phyloP scores from a whole-genome alignment of 345 rosid species.

The Cardiospermum halicacabum region DNA sequence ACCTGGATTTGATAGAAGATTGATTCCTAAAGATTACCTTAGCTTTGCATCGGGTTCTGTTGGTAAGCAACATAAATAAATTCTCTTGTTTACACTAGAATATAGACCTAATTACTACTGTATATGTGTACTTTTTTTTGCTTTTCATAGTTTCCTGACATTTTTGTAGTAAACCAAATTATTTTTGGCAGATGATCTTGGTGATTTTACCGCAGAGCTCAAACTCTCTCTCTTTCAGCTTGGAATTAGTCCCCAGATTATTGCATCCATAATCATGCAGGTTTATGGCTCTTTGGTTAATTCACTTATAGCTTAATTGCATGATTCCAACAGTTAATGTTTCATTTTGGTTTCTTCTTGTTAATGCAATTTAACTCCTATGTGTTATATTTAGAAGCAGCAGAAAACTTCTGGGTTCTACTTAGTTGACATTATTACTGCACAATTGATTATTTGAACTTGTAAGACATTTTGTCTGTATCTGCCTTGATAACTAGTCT shows the following conservation, averaged over 20 bases:
- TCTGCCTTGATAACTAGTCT: background rate
- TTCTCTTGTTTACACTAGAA: background rate
- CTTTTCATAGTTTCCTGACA: background rate
- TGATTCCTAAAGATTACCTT: constrained; percentile 86
- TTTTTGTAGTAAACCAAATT: background rate
- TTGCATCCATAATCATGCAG: constrained; percentile 91
- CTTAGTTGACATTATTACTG: background rate
- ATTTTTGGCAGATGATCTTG: constrained; percentile 69
- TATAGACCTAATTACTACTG: background rate
- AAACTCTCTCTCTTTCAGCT: constrained; percentile 94
- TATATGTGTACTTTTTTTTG: background rate
- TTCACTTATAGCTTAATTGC: background rate
- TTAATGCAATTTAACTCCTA: background rate
- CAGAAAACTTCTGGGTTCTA: background rate
- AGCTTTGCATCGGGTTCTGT: constrained; percentile 85
- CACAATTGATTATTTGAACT: background rate
- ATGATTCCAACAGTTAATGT: background rate
- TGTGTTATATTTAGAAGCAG: background rate
- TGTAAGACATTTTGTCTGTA: background rate
- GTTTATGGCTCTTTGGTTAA: constrained; percentile 27
- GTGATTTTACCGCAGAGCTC: constrained; percentile 69
- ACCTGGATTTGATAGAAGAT: constrained; percentile 84
- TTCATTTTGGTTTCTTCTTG: background rate
- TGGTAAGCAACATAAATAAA: constrained; percentile 44
- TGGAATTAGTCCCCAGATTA: constrained; percentile 89